Percentiles rank a stretch among this genome's conserved stretches.
phyloP scores from a whole-genome alignment of 1,284 basidiomycete species.

The Ustilago curta region DNA sequence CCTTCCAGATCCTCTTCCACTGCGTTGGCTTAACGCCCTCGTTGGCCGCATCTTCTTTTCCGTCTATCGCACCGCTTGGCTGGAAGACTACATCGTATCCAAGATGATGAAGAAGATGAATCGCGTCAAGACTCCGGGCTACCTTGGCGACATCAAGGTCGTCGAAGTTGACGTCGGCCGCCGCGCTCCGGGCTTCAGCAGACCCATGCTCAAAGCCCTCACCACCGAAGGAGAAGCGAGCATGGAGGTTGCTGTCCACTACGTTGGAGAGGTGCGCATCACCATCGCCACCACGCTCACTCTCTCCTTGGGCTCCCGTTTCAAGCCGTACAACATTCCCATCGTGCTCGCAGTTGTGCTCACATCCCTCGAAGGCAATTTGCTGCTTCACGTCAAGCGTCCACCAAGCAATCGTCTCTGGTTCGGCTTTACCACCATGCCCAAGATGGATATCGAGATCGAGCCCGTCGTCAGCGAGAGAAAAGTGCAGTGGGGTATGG shows the following conservation, averaged over 20 bases:
- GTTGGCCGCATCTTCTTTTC: constrained; percentile 92
- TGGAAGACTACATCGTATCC: constrained; percentile 86
- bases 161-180: constrained; percentile 90
- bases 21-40: constrained; percentile 95
- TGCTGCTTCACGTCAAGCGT: constrained; percentile 90
- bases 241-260: constrained; percentile 84
- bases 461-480: constrained; percentile 91
- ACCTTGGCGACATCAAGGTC: constrained; percentile 86
- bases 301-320: constrained; percentile 78
- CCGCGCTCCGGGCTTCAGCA: constrained; percentile 76
- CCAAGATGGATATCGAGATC: constrained; percentile 87
- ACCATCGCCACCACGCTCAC: constrained; percentile 89
- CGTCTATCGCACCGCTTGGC: constrained; percentile 82
- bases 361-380: constrained; percentile 87
- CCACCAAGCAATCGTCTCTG: constrained; percentile 95
- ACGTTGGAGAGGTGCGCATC: constrained; percentile 87
- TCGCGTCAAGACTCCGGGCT: constrained; percentile 86
- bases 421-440: constrained; percentile 96
- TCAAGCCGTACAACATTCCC: constrained; percentile 89
- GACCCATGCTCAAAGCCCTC: constrained; percentile 96
- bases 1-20: constrained; percentile 92
- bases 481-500: constrained; percentile 92
- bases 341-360: constrained; percentile 86
- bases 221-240: constrained; percentile 90
- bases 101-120: constrained; percentile 92